Base-by-base conservation (phyloP, 2,329 filamentous ascomycete genomes). In the Biscogniauxia sp. region DNA sequence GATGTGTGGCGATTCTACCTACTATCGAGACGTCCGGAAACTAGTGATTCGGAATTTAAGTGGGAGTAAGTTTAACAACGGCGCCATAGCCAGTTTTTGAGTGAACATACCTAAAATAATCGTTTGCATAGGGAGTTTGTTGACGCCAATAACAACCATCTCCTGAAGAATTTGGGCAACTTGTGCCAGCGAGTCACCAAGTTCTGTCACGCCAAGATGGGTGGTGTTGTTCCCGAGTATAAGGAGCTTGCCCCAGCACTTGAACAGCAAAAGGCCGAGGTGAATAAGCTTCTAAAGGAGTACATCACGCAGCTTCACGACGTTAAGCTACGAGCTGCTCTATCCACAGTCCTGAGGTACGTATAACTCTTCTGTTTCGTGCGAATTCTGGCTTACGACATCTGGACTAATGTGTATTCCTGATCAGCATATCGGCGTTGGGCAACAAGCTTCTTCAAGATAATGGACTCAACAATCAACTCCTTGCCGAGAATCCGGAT, bases 1-100 rank as follows among this genome's bases (percentile, higher is more conserved):
- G 91, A 94, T 64, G 91, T 97, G n/a, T 97, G 93, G 92, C 84
- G 93, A 67, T 97, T 94, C 77, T 97, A 95, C 78, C 85, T 97
- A 20, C 82, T 97, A 45, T 90, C 92, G 52, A 89, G 91, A 74
- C 86, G 93, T 59, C 93, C 93, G 0, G 93, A 97, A 76, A 89
- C 88, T 11, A 86, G 89, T 56, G 93, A 97, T 73, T 90, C 92
- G 0, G 91, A 97, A 72, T 97, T 97, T 74, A 90, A 94, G 74
- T 97, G 93, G 93, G 85, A 82, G 72, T 69, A 64, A 61, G 66
- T 61, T 20, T 17, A 49, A 8, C 19, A 4, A 23, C 51, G 8
- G 17, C 2, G 13, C 20, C 13, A 53, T 23, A 50, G 53, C 45
- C 8, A 58, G 41, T 2, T 59, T 61, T 11, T 64, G 61, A n/a